Base-by-base conservation (phyloP, 2,329 filamentous ascomycete species). In the Colletotrichum tamarilloi region DNA sequence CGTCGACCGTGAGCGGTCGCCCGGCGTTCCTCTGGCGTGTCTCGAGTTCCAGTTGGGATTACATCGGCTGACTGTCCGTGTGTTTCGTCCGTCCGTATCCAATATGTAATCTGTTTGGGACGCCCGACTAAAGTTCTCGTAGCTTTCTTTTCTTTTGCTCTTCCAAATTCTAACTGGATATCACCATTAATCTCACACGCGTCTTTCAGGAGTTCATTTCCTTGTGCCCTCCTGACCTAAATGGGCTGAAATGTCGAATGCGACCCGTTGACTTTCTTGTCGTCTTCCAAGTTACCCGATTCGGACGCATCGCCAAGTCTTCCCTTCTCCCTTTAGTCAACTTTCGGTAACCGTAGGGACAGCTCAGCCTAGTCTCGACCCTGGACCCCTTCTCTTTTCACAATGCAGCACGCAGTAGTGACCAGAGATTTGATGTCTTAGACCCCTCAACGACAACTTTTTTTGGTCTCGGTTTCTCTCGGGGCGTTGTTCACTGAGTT, bases 21-120 rank as follows among this genome's bases (percentile, higher is more conserved):
- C 70, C 32, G 49, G 49, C 55, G 26, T 49, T 16, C 56, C 11
- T 64, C 30, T 70, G 60, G 67, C 70, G 60, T 70, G 70, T 62
- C 30, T 62, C 60, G 60, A 69, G 26, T 56, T 60, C 67, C 56
- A 60, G 7, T 49, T 22, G 55, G 24, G 59, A 28, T 68, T 68
- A 35, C 58, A 46, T 69, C 53, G 59, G 55, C 67, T 71, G 71
- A 71, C 55, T 60, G 59, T 58, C 58, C 38, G 58, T 63, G 57
- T 57, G 58, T 12, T 22, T 62, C 26, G 26, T 19, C 60, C 35
- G 26, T 42, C 38, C 38, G 14, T 16, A 42, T 42, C 14, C 14
- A 42, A 42, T 42, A 52, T 53, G 19, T 49, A 65, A 53, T 56
- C 22, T 62, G 60, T 53, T 4, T 57, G 55, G 46, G 60, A 70